A percentile compares a stretch with the other conserved stretches of the same genome.
Conservation (phyloP, 2,329 filamentous ascomycete genomes). For the Cordyceps cicadae region DNA sequence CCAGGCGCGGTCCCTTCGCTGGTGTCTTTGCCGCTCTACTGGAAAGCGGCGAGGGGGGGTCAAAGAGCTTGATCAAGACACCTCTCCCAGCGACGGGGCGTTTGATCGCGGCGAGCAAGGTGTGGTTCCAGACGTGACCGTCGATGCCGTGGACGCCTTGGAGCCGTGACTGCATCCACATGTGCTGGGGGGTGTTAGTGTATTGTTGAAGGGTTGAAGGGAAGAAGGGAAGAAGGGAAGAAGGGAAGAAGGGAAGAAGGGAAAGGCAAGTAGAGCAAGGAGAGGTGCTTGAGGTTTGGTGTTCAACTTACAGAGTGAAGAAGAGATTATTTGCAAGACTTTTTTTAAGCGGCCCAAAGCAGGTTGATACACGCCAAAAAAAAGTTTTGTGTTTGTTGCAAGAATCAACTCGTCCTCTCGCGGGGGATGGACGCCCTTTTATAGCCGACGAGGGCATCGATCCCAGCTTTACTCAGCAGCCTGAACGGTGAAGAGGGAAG, state of each 20-base stretch:
- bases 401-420: neutral
- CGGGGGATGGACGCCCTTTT: neutral
- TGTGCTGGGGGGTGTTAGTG: neutral
- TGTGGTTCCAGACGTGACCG: conserved; percentile 5
- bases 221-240: too few species aligned
- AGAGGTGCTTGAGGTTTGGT: too few species aligned
- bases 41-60: neutral
- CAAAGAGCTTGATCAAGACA: conserved; percentile 5
- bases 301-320: too few species aligned
- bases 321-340: too few species aligned
- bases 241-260: too few species aligned
- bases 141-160: conserved; percentile 1
- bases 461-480: neutral
- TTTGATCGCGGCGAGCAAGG: neutral
- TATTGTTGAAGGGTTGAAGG: neutral
- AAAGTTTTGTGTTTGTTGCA: neutral
- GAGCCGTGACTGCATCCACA: neutral
- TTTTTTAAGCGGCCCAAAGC: too few species aligned
- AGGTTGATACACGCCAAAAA: too few species aligned
- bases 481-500: neutral
- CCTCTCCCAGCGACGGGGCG: neutral
- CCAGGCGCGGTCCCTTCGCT: neutral
- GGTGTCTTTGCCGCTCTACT: neutral
- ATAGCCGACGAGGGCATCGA: neutral
- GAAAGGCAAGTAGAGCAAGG: too few species aligned